Conservation (phyloP, 2,329 filamentous ascomycete genomes). For the Trichoderma oligosporum region DNA sequence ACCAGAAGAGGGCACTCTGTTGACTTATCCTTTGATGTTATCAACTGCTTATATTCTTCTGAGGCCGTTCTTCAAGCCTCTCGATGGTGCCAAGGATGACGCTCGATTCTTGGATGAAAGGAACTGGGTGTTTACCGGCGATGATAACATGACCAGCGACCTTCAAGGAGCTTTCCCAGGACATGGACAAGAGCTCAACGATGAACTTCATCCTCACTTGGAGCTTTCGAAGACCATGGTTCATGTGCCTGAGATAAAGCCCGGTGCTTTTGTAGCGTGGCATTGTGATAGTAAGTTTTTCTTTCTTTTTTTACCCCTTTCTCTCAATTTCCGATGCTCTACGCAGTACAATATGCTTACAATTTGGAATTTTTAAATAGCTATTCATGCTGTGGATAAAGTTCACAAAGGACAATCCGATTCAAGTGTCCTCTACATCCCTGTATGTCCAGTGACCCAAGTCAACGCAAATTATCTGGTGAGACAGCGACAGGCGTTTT, state of each 20-base stretch:
- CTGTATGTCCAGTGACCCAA: conserved; percentile 75
- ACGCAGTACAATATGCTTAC: background rate
- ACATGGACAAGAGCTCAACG: conserved; percentile 65
- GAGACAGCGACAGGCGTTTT: conserved; percentile 67
- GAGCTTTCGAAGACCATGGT: conserved; percentile 65
- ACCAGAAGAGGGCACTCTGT: conserved; percentile 72
- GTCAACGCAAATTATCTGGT: conserved; percentile 68
- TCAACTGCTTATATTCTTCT: conserved; percentile 78
- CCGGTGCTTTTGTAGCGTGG: conserved; percentile 80
- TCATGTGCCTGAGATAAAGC: conserved; percentile 62
- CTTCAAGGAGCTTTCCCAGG: conserved; percentile 71
- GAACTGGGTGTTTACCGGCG: conserved; percentile 59
- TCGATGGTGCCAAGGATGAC: conserved; percentile 23
- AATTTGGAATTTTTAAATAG: conserved; percentile 24
- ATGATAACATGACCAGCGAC: conserved; percentile 46
- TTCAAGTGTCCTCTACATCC: conserved; percentile 85
- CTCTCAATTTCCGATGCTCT: background rate
- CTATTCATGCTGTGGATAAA: conserved; percentile 79
- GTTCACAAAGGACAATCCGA: conserved; percentile 68
- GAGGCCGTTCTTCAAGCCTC: conserved; percentile 72
- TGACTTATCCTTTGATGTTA: conserved; percentile 75
- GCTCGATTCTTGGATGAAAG: conserved; percentile 43
- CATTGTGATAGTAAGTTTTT: conserved; percentile 64
- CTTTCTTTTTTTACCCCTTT: background rate
- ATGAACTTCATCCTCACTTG: conserved; percentile 68